Percentiles rank a stretch among this genome's conserved stretches.
Conservation (phyloP, 2,329 filamentous ascomycete species). For the Botryotinia calthae region DNA sequence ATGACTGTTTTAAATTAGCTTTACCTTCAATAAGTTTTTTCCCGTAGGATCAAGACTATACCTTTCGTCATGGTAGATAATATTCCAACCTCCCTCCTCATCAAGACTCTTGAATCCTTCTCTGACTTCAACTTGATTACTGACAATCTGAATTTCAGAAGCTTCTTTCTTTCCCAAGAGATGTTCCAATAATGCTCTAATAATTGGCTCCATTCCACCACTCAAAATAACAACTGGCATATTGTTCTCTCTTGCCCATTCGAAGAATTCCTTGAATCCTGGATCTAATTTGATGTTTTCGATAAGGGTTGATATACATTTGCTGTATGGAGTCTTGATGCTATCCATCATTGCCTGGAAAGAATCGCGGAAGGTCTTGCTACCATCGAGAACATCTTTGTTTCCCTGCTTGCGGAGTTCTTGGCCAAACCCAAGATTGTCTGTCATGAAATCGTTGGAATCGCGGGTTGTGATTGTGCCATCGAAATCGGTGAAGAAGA, state of each 20-base stretch:
- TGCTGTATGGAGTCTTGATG: conserved; percentile 72
- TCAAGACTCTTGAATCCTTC: conserved; percentile 68
- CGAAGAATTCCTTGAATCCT: conserved; percentile 81
- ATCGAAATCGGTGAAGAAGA: conserved; percentile 99
- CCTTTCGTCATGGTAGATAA: conserved; percentile 85
- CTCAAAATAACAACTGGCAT: conserved; percentile 90
- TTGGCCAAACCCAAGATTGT: conserved; percentile 82
- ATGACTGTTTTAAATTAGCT: conserved; percentile 37
- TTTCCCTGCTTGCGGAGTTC: conserved; percentile 71
- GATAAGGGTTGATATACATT: conserved; percentile 76
- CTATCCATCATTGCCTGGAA: conserved; percentile 93
- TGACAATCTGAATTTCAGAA: conserved; percentile 81
- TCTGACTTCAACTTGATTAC: conserved; percentile 71
- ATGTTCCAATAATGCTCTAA: conserved; percentile 75
- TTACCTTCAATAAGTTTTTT: not conserved
- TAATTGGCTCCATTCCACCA: conserved; percentile 90
- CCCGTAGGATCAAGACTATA: conserved; percentile 38
- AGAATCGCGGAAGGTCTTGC: conserved; percentile 74
- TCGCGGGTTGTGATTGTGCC: conserved; percentile 82
- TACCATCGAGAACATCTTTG: conserved; percentile 69
- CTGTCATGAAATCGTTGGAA: conserved; percentile 73
- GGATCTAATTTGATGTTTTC: conserved; percentile 87
- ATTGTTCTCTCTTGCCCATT: conserved; percentile 77
- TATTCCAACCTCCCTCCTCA: conserved; percentile 80
- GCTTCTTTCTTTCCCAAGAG: conserved; percentile 72